Percentiles rank a stretch among this genome's conserved stretches.
Conservation (phyloP, 164 flowering plant species). For the Chimonanthus praecox region DNA sequence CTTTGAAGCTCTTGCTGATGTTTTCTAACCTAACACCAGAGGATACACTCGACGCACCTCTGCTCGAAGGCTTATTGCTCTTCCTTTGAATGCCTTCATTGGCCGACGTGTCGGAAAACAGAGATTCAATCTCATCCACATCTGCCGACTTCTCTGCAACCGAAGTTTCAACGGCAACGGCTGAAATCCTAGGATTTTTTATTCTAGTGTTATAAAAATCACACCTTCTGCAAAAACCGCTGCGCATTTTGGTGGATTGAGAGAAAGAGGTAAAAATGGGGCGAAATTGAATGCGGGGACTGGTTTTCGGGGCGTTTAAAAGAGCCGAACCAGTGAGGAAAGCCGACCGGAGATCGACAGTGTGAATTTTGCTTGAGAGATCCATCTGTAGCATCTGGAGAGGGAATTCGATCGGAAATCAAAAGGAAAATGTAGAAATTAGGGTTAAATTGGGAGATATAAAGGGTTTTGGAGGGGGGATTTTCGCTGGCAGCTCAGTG, state of each 20-base stretch:
- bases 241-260: slow-evolving; percentile 9
- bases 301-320: slow-evolving; percentile 27
- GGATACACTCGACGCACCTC: slow-evolving; percentile 74
- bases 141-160: slow-evolving; percentile 20
- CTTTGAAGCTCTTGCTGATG: slow-evolving; percentile 74
- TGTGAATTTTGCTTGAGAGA: slow-evolving; percentile 37
- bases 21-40: slow-evolving; percentile 89
- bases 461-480: not conserved
- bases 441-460: not conserved
- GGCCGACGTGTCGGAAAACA: slow-evolving; percentile 43
- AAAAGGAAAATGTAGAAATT: not conserved
- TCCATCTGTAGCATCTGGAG: slow-evolving; percentile 30
- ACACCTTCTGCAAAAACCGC: slow-evolving; percentile 10
- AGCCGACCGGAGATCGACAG: slow-evolving; percentile 41
- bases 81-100: slow-evolving; percentile 22
- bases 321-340: slow-evolving; percentile 38
- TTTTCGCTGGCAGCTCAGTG: not conserved
- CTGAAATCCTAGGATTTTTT: slow-evolving; percentile 20
- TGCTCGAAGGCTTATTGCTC: slow-evolving; percentile 27
- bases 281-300: slow-evolving; percentile 15
- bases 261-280: slow-evolving; percentile 19
- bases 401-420: not conserved
- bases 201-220: slow-evolving; percentile 16
- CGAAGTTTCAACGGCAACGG: slow-evolving; percentile 46
- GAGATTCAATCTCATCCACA: slow-evolving; percentile 62